phyloP scores from a whole-genome alignment of 2,329 filamentous ascomycete genomes.

The Blumeria graminis region DNA sequence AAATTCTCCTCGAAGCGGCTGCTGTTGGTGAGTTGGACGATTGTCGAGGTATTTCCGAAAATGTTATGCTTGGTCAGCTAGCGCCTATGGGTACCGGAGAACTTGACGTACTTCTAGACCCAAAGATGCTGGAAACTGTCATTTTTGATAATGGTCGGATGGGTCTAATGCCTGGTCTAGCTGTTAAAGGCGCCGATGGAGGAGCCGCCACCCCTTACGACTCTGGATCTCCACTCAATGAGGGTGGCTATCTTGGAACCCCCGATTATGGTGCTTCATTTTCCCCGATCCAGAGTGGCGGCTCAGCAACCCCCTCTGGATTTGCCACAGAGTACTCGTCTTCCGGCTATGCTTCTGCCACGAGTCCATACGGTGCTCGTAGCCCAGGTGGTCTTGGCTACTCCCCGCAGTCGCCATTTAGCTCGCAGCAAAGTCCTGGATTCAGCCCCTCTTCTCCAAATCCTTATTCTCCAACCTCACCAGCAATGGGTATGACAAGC shows the following conservation, averaged over 20 bases:
- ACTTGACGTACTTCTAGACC: slow-evolving; percentile 81
- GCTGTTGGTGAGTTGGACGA: slow-evolving; percentile 89
- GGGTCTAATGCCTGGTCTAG: slow-evolving; percentile 58
- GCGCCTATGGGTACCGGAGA: slow-evolving; percentile 93
- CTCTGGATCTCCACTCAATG: slow-evolving; percentile 53
- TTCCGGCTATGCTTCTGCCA: slow-evolving; percentile 22
- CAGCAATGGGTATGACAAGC: slow-evolving; percentile 29
- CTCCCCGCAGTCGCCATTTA: slow-evolving; percentile 39
- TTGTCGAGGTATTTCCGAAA: slow-evolving; percentile 94
- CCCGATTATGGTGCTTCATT: slow-evolving; percentile 35
- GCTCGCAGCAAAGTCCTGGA: slow-evolving; percentile 12
- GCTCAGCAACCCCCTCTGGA: slow-evolving; percentile 44
- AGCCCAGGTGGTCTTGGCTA: slow-evolving; percentile 48
- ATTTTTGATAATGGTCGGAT: slow-evolving; percentile 78
- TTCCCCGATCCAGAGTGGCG: slow-evolving; percentile 54
- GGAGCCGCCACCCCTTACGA: slow-evolving; percentile 92
- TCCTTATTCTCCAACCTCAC: slow-evolving; percentile 24
- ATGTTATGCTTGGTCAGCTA: slow-evolving; percentile 93
- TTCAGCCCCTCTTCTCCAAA: slow-evolving; percentile 2
- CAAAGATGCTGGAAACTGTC: slow-evolving; percentile 84
- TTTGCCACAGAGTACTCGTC: slow-evolving; percentile 36
- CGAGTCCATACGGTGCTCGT: slow-evolving; percentile 34
- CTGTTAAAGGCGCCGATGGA: slow-evolving; percentile 49
- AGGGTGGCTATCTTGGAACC: slow-evolving; percentile 43
- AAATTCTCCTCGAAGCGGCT: slow-evolving; percentile 89